Conservation (phyloP, 2,329 filamentous ascomycete genomes). For the Colletotrichum sublineola region DNA sequence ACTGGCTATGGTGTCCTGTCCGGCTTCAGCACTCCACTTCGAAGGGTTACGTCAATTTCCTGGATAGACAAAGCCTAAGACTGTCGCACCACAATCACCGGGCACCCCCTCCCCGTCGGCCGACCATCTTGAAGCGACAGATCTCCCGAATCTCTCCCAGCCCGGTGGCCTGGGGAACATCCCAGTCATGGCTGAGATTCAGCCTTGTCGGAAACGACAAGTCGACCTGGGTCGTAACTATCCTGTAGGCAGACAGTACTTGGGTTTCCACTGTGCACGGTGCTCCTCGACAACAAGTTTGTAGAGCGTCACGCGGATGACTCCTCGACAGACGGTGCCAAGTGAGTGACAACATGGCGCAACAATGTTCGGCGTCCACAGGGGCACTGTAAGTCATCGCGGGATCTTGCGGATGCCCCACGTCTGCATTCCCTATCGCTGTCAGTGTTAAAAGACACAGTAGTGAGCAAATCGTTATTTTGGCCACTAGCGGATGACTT, state of each 20-base stretch:
- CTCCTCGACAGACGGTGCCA: background rate
- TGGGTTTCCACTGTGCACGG: background rate
- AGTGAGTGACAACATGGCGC: background rate
- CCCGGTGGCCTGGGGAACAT: constrained; percentile 18
- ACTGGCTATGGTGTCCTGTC: background rate
- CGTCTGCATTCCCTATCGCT: background rate
- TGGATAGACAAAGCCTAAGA: constrained; percentile 27
- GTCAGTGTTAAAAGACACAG: background rate
- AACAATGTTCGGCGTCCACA: background rate
- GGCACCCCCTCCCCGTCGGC: constrained; percentile 12
- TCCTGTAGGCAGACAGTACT: constrained; percentile 8
- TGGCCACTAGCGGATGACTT: constrained; percentile 17
- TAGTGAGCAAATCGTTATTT: constrained; percentile 12
- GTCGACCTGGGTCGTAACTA: background rate
- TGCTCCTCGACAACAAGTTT: background rate
- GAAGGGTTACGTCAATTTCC: constrained; percentile 4
- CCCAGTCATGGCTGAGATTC: constrained; percentile 19
- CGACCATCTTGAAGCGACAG: constrained; percentile 26
- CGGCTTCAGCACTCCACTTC: constrained; percentile 24
- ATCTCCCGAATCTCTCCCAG: constrained; percentile 24
- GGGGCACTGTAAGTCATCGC: constrained; percentile 1
- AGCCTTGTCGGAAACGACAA: constrained; percentile 35
- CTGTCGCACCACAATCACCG: constrained; percentile 28
- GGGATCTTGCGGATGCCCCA: constrained; percentile 16
- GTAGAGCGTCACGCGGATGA: constrained; percentile 6